Conservation (phyloP, 1,139 yeast genomes). For the Lodderomyces parapsilosis region DNA sequence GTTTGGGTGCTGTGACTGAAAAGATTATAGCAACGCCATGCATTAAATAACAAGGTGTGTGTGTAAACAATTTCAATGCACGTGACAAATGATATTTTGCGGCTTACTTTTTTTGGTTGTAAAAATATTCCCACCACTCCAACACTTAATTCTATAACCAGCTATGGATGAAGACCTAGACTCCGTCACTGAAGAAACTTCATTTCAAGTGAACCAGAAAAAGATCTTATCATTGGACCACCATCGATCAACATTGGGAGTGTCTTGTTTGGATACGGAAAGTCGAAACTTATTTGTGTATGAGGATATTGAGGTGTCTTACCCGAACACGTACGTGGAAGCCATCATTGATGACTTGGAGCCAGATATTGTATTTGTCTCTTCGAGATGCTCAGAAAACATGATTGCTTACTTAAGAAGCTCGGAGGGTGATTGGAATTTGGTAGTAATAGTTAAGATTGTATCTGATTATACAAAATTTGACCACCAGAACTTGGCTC, state of each 20-base stretch:
- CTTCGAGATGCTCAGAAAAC: constrained; percentile 10
- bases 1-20: constrained; percentile 62
- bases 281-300: constrained; percentile 6
- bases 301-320: constrained; percentile 13
- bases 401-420: constrained; percentile 7
- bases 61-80: background rate
- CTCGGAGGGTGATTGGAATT: constrained; percentile 4
- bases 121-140: background rate
- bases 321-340: constrained; percentile 10
- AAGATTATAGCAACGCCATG: constrained; percentile 56
- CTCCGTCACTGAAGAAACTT: background rate
- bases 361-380: constrained; percentile 11
- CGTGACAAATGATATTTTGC: too few relatives aligned
- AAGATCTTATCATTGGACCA: constrained; percentile 11
- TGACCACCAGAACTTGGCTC: constrained; percentile 6
- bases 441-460: constrained; percentile 8
- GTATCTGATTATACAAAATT: constrained; percentile 13
- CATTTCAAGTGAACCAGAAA: background rate
- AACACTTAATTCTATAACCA: background rate
- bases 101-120: background rate
- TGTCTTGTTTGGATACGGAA: constrained; percentile 10
- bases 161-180: background rate
- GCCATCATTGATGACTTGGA: constrained; percentile 12
- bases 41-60: constrained; percentile 8
- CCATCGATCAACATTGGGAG: constrained; percentile 10